Conservation (phyloP, 768 basidiomycete genomes). For the Suillus hirtellus region DNA sequence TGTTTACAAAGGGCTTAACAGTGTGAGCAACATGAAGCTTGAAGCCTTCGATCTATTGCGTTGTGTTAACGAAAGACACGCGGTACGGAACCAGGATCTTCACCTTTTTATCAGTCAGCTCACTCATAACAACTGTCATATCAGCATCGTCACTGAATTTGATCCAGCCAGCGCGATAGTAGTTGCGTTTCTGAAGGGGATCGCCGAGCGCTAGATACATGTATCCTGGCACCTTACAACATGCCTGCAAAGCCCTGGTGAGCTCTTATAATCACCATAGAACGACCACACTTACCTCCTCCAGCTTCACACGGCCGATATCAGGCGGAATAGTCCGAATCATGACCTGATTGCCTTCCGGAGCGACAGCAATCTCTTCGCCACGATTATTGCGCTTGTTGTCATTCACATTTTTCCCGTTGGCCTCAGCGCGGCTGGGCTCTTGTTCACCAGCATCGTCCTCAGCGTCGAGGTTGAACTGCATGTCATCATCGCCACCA, state of each 20-base stretch:
- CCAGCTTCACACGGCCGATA: conserved; percentile 84
- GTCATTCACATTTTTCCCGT: conserved; percentile 52
- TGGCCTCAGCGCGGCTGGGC: conserved; percentile 50
- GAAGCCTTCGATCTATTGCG: conserved; percentile 84
- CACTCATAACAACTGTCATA: conserved; percentile 68
- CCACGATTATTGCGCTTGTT: conserved; percentile 56
- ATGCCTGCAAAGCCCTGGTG: conserved; percentile 51
- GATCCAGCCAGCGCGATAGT: conserved; percentile 94
- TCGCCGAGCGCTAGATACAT: conserved; percentile 90
- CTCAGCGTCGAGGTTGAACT: conserved; percentile 69
- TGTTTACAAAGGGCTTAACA: conserved; percentile 72
- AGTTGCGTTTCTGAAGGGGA: conserved; percentile 89
- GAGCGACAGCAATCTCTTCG: conserved; percentile 67
- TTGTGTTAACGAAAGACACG: conserved; percentile 9
- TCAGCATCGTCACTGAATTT: conserved; percentile 84
- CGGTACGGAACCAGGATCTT: conserved; percentile 17
- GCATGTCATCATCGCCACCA: conserved; percentile 68
- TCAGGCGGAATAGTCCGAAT: conserved; percentile 94
- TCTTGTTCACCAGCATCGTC: conserved; percentile 70
- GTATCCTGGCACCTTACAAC: conserved; percentile 75
- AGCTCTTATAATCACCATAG: conserved; percentile 11
- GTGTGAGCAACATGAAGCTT: conserved; percentile 89
- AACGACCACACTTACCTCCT: conserved; percentile 61
- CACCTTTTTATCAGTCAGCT: conserved; percentile 86
- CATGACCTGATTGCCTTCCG: conserved; percentile 90